These are phyloP conservation scores for Trametes polyzona DNA, from an alignment of 1,284 basidiomycete genomes.

Conservation along the genomic window DNA sequence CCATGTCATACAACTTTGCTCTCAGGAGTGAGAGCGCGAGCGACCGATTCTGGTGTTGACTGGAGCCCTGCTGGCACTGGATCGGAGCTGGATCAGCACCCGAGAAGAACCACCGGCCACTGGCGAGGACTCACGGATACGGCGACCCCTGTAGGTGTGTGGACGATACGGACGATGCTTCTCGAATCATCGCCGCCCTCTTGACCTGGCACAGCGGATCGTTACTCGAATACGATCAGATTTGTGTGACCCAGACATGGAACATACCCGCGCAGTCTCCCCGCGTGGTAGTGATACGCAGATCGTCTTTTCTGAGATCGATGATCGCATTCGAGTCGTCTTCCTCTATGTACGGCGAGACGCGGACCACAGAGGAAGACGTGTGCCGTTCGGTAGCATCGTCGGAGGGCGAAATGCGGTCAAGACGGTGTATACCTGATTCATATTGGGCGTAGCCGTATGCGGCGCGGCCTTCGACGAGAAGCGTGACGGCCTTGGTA, in stretches of 20 bases:
- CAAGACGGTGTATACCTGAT: slow-evolving; percentile 24
- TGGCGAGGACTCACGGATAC: slow-evolving; percentile 14
- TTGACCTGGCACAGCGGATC: slow-evolving; percentile 6
- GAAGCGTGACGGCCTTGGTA: slow-evolving; percentile 19
- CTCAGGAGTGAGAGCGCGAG: slow-evolving; percentile 23
- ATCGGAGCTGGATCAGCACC: background rate
- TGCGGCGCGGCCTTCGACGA: slow-evolving; percentile 21
- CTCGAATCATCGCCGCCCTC: slow-evolving; percentile 18
- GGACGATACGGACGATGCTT: slow-evolving; percentile 23
- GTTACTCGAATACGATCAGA: background rate
- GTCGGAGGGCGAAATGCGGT: slow-evolving; percentile 19
- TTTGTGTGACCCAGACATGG: background rate
- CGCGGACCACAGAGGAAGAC: slow-evolving; percentile 24
- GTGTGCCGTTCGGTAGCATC: slow-evolving; percentile 13
- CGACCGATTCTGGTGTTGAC: slow-evolving; percentile 15
- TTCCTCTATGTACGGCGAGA: slow-evolving; percentile 24
- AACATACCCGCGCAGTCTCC: slow-evolving; percentile 22
- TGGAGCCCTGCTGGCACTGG: slow-evolving; percentile 24
- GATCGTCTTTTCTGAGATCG: slow-evolving; percentile 18
- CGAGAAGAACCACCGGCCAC: background rate
- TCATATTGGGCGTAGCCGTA: slow-evolving; percentile 30
- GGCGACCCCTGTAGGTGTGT: slow-evolving; percentile 23
- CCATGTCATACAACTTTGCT: slow-evolving; percentile 24
- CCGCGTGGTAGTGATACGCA: slow-evolving; percentile 22
- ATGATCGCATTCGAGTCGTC: slow-evolving; percentile 10